Conservation (phyloP, 768 basidiomycete species). For the Serendipita sp. region DNA sequence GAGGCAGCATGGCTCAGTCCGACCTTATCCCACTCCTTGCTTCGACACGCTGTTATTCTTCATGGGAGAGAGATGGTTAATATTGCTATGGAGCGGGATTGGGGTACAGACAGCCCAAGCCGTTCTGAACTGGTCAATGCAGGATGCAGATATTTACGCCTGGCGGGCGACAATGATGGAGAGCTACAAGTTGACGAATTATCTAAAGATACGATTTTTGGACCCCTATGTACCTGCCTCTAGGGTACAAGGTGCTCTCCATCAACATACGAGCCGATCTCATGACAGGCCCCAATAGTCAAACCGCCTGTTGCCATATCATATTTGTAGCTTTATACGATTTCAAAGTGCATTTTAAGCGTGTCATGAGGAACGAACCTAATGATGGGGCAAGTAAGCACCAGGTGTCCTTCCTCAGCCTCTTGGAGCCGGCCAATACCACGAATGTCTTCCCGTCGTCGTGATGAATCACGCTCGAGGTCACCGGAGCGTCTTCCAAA, state of each 20-base stretch:
- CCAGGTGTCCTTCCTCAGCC: not conserved
- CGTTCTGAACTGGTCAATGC: not conserved
- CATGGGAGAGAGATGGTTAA: not conserved
- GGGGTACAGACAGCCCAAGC: not conserved
- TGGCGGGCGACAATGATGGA: not conserved
- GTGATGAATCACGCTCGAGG: not conserved
- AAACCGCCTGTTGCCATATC: too few species aligned
- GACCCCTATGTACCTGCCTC: not conserved
- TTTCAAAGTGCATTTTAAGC: too few species aligned
- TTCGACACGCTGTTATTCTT: not conserved
- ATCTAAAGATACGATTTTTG: not conserved
- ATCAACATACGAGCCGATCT: too few species aligned
- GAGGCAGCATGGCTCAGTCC: not conserved
- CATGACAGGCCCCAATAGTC: too few species aligned
- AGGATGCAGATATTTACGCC: not conserved
- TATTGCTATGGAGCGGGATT: not conserved
- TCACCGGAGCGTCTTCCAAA: constrained; percentile 27
- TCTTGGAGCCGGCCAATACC: not conserved
- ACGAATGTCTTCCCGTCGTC: not conserved
- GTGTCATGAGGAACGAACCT: too few species aligned
- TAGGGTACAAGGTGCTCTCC: too few species aligned
- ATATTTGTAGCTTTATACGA: too few species aligned
- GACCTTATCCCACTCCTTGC: not conserved
- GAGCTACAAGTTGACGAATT: not conserved
- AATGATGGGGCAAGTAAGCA: not conserved